phyloP scores from a whole-genome alignment of 441 rosid genomes.

The Corymbia citriodora region DNA sequence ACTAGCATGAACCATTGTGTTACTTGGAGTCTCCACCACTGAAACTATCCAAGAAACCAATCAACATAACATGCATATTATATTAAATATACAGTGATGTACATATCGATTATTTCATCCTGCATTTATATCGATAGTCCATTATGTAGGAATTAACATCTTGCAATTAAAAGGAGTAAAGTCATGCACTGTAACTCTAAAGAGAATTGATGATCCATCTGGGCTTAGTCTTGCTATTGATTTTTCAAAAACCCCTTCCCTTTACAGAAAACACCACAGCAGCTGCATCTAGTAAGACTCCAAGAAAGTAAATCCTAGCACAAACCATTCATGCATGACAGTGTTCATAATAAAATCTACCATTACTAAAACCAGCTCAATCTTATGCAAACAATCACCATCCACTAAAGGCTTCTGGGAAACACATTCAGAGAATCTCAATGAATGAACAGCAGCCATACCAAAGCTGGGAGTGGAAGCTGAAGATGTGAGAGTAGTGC shows the following conservation, averaged over 20 bases:
- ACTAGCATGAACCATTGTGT: slow-evolving; percentile 44
- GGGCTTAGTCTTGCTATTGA: neutral
- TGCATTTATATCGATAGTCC: neutral
- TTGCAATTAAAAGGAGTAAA: neutral
- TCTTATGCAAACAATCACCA: neutral
- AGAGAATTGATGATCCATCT: neutral
- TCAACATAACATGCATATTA: neutral
- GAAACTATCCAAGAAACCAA: neutral
- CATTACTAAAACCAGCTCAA: neutral
- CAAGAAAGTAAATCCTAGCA: neutral
- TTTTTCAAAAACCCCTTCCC: neutral
- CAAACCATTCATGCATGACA: neutral
- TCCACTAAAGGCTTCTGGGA: neutral
- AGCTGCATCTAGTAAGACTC: neutral
- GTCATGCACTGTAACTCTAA: neutral
- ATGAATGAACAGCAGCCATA: slow-evolving; percentile 25
- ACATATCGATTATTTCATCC: neutral
- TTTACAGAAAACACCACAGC: neutral
- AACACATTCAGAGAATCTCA: slow-evolving; percentile 14
- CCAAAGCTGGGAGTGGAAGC: slow-evolving; percentile 66
- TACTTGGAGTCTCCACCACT: slow-evolving; percentile 48
- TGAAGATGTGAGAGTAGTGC: slow-evolving; percentile 34
- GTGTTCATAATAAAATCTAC: neutral
- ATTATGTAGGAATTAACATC: neutral
- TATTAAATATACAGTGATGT: neutral